Evolutionary conservation across 345 rosid species (phyloP).

Genomic region (Gossypium sturtianum): DNA sequence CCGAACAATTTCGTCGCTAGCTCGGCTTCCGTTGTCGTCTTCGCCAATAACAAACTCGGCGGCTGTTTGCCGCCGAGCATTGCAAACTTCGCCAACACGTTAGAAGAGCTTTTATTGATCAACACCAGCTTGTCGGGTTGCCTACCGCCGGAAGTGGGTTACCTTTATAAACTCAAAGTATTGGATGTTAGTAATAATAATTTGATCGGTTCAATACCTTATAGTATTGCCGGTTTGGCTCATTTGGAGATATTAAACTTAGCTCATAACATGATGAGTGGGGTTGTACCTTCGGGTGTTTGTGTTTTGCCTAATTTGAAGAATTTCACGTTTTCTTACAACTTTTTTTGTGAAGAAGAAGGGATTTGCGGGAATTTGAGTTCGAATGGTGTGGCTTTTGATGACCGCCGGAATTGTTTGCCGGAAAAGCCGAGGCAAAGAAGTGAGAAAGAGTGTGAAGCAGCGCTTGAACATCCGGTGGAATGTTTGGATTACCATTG

Average conservation of each 20-base stretch:
- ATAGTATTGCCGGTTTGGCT: constrained; percentile 70
- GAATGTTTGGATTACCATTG: constrained; percentile 8
- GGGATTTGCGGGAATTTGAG: constrained; percentile 66
- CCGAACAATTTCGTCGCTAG: constrained; percentile 32
- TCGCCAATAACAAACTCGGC: constrained; percentile 73
- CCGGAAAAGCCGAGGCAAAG: constrained; percentile 68
- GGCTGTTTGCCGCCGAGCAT: constrained; percentile 83
- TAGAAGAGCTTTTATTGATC: constrained; percentile 69
- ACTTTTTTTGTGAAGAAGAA: constrained; percentile 81
- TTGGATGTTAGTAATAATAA: constrained; percentile 74
- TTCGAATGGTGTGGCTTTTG: constrained; percentile 43
- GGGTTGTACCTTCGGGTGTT: constrained; percentile 56
- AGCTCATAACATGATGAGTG: constrained; percentile 68
- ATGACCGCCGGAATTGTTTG: constrained; percentile 72
- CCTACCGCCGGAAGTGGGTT: constrained; percentile 80
- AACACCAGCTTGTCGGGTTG: constrained; percentile 78
- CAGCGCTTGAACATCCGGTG: constrained; percentile 55
- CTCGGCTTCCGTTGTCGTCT: constrained; percentile 62
- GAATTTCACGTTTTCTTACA: constrained; percentile 65
- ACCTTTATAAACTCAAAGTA: constrained; percentile 64
- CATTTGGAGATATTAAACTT: constrained; percentile 67
- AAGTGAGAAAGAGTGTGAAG: constrained; percentile 51
- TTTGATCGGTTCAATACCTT: constrained; percentile 75
- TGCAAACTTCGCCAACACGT: constrained; percentile 48
- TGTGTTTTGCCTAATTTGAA: constrained; percentile 59